Conservation (phyloP, 768 basidiomycete species). For the Scleroderma citrinum region DNA sequence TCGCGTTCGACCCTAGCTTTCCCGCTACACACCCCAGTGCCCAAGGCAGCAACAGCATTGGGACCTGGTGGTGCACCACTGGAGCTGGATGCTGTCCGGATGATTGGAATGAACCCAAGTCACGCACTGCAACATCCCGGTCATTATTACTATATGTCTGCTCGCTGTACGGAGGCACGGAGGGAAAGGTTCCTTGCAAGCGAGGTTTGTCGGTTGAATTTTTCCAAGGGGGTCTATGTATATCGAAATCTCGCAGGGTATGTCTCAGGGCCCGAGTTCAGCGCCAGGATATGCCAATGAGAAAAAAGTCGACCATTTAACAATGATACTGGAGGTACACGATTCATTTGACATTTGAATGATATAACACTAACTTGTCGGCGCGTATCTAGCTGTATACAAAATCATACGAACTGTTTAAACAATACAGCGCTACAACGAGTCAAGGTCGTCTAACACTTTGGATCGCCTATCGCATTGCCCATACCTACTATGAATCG, state of each 20-base stretch:
- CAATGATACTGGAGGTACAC: constrained; percentile 74
- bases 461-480: constrained; percentile 90
- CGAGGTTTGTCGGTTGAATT: constrained; percentile 39
- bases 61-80: constrained; percentile 20
- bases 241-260: constrained; percentile 4
- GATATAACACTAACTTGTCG: neutral
- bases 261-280: constrained; percentile 30
- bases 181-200: constrained; percentile 57
- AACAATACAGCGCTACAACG: constrained; percentile 52
- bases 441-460: constrained; percentile 78
- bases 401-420: constrained; percentile 91
- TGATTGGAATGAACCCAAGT: constrained; percentile 70
- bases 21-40: constrained; percentile 48
- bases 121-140: constrained; percentile 87
- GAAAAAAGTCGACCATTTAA: constrained; percentile 85
- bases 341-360: neutral
- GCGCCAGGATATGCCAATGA: constrained; percentile 83
- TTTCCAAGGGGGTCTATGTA: neutral
- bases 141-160: constrained; percentile 82
- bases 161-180: constrained; percentile 75
- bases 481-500: constrained; percentile 74
- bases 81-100: constrained; percentile 55
- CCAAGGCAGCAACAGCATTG: constrained; percentile 19
- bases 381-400: constrained; percentile 68
- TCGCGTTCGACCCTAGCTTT: constrained; percentile 55